Evolutionary conservation across 208 protist species (phyloP).

Genomic region (Crithidia sp.): DNA sequence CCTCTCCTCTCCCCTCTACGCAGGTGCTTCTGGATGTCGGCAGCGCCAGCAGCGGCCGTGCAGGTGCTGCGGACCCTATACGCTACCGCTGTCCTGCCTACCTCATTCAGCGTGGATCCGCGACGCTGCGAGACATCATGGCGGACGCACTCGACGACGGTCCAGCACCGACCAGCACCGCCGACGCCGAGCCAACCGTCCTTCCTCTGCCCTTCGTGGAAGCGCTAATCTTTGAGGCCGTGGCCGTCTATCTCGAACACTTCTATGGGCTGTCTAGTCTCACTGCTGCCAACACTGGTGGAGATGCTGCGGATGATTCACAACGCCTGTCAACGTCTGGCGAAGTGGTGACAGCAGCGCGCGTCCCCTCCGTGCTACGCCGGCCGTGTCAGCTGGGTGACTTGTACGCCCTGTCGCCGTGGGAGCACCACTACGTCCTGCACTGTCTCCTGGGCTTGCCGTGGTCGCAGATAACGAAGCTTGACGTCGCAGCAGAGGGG

Average conservation of each 20-base stretch:
- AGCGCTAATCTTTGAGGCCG: constrained; percentile 44
- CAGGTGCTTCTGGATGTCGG: constrained; percentile 32
- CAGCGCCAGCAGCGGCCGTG: background rate
- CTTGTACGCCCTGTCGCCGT: constrained; percentile 64
- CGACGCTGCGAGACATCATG: constrained; percentile 47
- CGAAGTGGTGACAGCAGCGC: background rate
- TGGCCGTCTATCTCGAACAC: constrained; percentile 77
- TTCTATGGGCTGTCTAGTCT: constrained; percentile 44
- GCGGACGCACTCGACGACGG: constrained; percentile 21
- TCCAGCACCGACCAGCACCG: background rate
- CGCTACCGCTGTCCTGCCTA: constrained; percentile 48
- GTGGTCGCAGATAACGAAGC: constrained; percentile 12
- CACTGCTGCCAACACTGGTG: background rate
- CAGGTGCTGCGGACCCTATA: background rate
- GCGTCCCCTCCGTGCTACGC: constrained; percentile 28
- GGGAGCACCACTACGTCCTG: constrained; percentile 65
- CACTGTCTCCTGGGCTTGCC: constrained; percentile 45
- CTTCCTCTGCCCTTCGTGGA: constrained; percentile 52
- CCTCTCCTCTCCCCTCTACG: background rate
- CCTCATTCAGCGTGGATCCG: constrained; percentile 42
- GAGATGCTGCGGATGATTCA: background rate
- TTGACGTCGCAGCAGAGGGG: constrained; percentile 28
- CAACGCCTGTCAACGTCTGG: background rate
- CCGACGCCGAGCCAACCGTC: constrained; percentile 7
- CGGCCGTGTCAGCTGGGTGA: constrained; percentile 43